phyloP scores from a whole-genome alignment of 2,329 filamentous ascomycete species.

The Myriosclerotinia curreyana region DNA sequence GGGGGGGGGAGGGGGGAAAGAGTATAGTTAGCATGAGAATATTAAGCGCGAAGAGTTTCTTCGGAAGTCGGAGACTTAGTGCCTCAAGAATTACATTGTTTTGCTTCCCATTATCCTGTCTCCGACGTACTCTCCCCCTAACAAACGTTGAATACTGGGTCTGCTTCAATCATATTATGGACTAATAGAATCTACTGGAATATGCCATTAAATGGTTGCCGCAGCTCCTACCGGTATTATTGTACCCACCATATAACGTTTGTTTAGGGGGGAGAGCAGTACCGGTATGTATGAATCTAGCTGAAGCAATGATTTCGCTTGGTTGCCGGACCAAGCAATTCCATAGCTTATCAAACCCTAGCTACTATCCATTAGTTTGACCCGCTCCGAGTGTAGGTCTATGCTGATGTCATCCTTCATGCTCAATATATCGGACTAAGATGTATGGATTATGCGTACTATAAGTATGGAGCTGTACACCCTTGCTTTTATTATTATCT shows the following conservation, averaged over 20 bases:
- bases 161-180: too few relatives aligned
- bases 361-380: conserved; percentile 6
- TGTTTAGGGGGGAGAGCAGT: not conserved
- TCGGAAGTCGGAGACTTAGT: not conserved
- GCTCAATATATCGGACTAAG: conserved; percentile 5
- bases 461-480: conserved; percentile 1
- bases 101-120: not conserved
- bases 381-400: conserved; percentile 4
- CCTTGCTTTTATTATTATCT: conserved; percentile 5
- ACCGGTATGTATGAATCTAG: not conserved
- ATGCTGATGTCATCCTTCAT: conserved; percentile 14
- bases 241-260: too few relatives aligned
- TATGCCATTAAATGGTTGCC: too few relatives aligned
- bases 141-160: too few relatives aligned
- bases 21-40: not conserved
- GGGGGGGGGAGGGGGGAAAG: too few relatives aligned
- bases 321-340: not conserved
- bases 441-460: conserved; percentile 7
- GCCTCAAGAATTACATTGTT: not conserved
- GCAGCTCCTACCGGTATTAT: too few relatives aligned
- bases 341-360: conserved; percentile 9
- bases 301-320: not conserved
- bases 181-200: too few relatives aligned
- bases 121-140: too few relatives aligned
- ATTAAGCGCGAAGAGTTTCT: not conserved